phyloP scores from a whole-genome alignment of 129 eudicot species.

The Heracleum sosnowskyi region DNA sequence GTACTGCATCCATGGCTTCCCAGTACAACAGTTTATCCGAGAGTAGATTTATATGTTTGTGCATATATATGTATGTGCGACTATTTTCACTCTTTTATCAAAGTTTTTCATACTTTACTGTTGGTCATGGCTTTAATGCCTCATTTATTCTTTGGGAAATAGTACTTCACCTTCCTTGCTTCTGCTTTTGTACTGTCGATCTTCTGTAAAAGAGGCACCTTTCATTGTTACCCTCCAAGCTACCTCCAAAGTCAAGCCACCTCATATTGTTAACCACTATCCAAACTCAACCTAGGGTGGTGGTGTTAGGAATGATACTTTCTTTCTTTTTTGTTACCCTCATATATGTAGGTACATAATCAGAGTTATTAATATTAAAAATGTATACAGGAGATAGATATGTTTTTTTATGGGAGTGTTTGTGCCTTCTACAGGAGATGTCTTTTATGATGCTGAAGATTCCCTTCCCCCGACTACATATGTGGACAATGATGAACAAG shows the following conservation, averaged over 20 bases:
- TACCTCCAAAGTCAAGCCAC: background rate
- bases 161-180: background rate
- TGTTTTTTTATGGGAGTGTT: background rate
- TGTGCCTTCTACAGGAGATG: conserved; percentile 45
- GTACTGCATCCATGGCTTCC: background rate
- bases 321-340: background rate
- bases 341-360: background rate
- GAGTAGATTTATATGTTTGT: background rate
- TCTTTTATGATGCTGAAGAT: conserved; percentile 61
- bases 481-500: conserved; percentile 18
- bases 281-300: background rate
- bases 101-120: background rate
- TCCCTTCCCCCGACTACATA: conserved; percentile 24
- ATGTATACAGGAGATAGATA: background rate
- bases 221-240: background rate
- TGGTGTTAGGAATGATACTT: background rate
- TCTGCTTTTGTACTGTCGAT: background rate
- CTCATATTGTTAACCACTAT: background rate
- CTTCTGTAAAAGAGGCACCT: background rate
- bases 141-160: background rate
- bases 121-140: background rate
- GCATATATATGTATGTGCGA: background rate
- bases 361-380: background rate
- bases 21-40: background rate
- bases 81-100: background rate